phyloP scores from a whole-genome alignment of 768 basidiomycete genomes.

The Lactifluus volemus region DNA sequence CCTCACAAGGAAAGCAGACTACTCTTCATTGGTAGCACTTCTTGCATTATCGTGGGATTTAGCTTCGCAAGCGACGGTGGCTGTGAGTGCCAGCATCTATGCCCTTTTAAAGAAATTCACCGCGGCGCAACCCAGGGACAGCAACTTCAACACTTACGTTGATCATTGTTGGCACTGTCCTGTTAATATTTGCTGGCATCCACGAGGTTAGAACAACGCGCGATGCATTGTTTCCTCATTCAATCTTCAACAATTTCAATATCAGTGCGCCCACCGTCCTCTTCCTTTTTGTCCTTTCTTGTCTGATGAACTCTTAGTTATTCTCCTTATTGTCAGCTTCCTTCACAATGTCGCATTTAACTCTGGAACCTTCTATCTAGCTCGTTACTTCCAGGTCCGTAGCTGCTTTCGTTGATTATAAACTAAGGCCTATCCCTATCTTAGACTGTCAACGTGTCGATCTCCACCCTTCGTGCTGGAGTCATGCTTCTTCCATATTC shows the following conservation, averaged over 20 bases:
- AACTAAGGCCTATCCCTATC: background rate
- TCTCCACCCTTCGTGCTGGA: slow-evolving; percentile 60
- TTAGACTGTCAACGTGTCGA: slow-evolving; percentile 61
- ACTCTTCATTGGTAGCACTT: slow-evolving; percentile 68
- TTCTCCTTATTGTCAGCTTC: slow-evolving; percentile 60
- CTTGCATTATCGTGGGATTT: slow-evolving; percentile 68
- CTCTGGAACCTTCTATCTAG: slow-evolving; percentile 80
- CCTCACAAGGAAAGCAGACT: slow-evolving; percentile 34
- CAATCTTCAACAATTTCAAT: slow-evolving; percentile 49
- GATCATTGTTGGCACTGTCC: slow-evolving; percentile 44
- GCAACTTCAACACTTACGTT: slow-evolving; percentile 51
- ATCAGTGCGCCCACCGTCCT: slow-evolving; percentile 37
- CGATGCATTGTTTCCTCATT: slow-evolving; percentile 64
- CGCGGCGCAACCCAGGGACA: slow-evolving; percentile 40
- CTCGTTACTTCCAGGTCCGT: slow-evolving; percentile 70
- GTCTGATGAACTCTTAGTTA: slow-evolving; percentile 35
- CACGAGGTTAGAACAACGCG: slow-evolving; percentile 62
- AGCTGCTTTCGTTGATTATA: background rate
- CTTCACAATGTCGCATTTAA: slow-evolving; percentile 80
- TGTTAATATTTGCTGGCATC: slow-evolving; percentile 50
- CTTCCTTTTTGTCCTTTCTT: background rate
- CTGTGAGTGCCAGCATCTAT: slow-evolving; percentile 40
- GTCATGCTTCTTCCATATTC: slow-evolving; percentile 75
- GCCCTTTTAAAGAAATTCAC: background rate
- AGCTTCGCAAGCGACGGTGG: slow-evolving; percentile 61